Evolutionary conservation across 345 rosid species (phyloP).

Genomic region (Brassica incana): DNA sequence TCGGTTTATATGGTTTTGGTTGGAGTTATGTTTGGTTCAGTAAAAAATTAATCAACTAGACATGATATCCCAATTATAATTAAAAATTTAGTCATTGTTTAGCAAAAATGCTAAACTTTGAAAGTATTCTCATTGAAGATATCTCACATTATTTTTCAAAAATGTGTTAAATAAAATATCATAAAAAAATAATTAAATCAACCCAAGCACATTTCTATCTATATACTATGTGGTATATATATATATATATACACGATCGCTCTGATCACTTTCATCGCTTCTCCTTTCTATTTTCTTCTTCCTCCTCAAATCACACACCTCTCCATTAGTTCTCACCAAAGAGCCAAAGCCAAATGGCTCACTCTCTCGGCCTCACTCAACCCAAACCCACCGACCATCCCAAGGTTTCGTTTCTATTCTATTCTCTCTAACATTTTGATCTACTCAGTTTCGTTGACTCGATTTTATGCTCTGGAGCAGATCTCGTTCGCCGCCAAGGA

Average conservation of each 20-base stretch:
- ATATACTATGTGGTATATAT: too few relatives aligned
- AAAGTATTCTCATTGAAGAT: too few relatives aligned
- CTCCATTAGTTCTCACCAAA: slow-evolving; percentile 30
- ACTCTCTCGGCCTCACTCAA: slow-evolving; percentile 79
- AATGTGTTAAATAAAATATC: too few relatives aligned
- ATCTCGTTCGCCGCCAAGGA: slow-evolving; percentile 80
- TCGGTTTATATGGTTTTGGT: background rate
- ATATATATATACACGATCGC: background rate
- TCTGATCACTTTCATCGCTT: slow-evolving; percentile 6
- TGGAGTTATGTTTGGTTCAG: background rate
- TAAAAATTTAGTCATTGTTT: too few relatives aligned
- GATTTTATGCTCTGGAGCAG: slow-evolving; percentile 29
- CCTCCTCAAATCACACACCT: slow-evolving; percentile 9
- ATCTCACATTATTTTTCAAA: too few relatives aligned
- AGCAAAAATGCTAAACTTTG: too few relatives aligned
- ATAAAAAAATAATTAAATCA: too few relatives aligned
- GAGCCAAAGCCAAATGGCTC: slow-evolving; percentile 48
- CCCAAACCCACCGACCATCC: slow-evolving; percentile 53
- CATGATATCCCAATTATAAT: background rate
- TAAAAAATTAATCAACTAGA: background rate
- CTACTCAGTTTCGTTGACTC: background rate
- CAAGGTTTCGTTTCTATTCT: slow-evolving; percentile 47
- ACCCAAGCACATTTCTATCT: too few relatives aligned
- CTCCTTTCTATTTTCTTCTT: background rate
- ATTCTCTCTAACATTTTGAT: background rate